Conservation (phyloP, 352 stramenopile species). For the Globisporangium camurandrum region DNA sequence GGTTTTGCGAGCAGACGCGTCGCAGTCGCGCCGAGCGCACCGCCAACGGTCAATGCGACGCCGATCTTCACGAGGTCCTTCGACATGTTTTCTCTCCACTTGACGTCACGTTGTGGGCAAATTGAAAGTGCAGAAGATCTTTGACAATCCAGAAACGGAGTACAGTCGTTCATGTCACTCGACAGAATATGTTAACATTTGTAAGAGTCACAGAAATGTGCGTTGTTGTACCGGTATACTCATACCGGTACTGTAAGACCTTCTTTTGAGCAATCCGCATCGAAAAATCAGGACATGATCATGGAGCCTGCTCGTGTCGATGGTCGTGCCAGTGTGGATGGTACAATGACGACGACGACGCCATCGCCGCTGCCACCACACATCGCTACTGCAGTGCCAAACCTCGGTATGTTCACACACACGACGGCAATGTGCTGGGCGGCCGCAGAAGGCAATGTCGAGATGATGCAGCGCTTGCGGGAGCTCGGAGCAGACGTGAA, state of each 20-base stretch:
- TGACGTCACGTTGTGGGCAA: too few relatives aligned
- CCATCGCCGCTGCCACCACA: neutral
- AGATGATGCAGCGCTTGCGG: conserved; percentile 44
- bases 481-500: conserved; percentile 68
- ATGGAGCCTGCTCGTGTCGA: neutral
- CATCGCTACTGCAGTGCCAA: conserved; percentile 5
- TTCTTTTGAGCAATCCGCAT: too few relatives aligned
- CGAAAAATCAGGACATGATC: neutral
- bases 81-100: conserved; percentile 20
- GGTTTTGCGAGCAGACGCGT: conserved; percentile 19
- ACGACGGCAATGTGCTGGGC: conserved; percentile 78
- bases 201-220: too few relatives aligned
- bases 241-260: too few relatives aligned
- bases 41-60: conserved; percentile 33
- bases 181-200: too few relatives aligned
- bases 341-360: neutral
- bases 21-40: conserved; percentile 30
- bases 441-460: conserved; percentile 49
- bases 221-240: too few relatives aligned
- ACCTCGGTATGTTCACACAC: conserved; percentile 28
- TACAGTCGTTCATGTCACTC: too few relatives aligned
- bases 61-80: conserved; percentile 37
- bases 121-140: too few relatives aligned
- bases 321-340: neutral
- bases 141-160: too few relatives aligned